Evolutionary conservation across 1,284 basidiomycete genomes (phyloP).

Genomic region (Schizophyllum commune): DNA sequence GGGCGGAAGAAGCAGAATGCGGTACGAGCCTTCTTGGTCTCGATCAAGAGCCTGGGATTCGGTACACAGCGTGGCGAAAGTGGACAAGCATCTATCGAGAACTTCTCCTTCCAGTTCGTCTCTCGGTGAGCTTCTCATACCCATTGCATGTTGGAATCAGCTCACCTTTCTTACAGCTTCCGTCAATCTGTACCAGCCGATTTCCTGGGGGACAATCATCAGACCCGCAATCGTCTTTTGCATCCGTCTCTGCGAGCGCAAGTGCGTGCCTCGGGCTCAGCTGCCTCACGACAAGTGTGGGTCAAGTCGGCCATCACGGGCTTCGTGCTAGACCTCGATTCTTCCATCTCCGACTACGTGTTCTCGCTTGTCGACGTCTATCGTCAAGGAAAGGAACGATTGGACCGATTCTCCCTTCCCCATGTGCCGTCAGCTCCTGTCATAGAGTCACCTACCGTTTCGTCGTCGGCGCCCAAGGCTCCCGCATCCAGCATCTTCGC

Average conservation of each 20-base stretch:
- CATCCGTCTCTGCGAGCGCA: constrained; percentile 79
- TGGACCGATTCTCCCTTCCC: constrained; percentile 52
- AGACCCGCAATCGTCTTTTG: constrained; percentile 66
- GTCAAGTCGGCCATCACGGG: constrained; percentile 76
- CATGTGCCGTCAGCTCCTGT: constrained; percentile 35
- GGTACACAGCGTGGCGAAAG: constrained; percentile 68
- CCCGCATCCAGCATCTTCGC: constrained; percentile 58
- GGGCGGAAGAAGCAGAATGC: constrained; percentile 29
- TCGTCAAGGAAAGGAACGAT: constrained; percentile 69
- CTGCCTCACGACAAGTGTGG: constrained; percentile 48
- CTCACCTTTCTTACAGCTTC: constrained; percentile 43
- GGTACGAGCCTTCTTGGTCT: constrained; percentile 77
- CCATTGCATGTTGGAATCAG: background rate
- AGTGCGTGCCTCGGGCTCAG: constrained; percentile 50
- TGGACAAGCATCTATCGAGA: constrained; percentile 65
- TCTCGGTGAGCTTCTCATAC: constrained; percentile 41
- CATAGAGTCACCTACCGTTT: background rate
- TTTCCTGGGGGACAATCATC: constrained; percentile 66
- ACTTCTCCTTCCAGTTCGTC: constrained; percentile 81
- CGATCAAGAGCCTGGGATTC: constrained; percentile 70
- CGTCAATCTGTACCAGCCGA: constrained; percentile 62
- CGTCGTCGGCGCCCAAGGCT: constrained; percentile 15
- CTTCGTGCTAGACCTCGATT: constrained; percentile 81
- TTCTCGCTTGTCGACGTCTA: constrained; percentile 84
- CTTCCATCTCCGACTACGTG: constrained; percentile 71